phyloP scores from a whole-genome alignment of 164 flowering plant genomes.

The Annona cherimola region DNA sequence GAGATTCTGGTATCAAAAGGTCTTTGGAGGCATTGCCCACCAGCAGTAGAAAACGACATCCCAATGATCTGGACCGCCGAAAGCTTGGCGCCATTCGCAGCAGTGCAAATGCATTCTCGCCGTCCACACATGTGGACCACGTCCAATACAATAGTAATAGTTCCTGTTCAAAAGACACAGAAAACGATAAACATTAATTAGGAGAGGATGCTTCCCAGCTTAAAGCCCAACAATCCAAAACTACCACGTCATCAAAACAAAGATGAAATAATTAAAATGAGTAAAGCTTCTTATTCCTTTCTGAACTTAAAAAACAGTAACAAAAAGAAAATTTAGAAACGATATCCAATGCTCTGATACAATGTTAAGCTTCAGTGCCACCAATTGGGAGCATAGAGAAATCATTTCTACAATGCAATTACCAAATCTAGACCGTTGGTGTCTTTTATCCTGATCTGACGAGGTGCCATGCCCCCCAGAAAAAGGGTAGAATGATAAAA shows the following conservation, averaged over 20 bases:
- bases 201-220: background rate
- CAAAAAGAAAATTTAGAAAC: no score
- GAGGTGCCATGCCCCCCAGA: no score
- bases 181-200: background rate
- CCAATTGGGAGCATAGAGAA: no score
- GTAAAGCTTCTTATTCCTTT: background rate
- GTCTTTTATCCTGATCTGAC: no score
- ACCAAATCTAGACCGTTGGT: no score
- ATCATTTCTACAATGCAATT: no score
- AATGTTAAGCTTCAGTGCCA: no score
- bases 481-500: no score
- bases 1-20: background rate
- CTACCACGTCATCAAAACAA: background rate
- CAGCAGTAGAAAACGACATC: background rate
- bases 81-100: background rate
- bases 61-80: background rate
- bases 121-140: background rate
- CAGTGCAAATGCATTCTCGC: background rate
- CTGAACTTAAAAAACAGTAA: background rate
- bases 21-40: background rate
- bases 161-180: background rate
- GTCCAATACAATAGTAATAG: background rate
- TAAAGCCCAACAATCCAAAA: conserved; percentile 1
- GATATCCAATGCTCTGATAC: no score
- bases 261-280: no score